phyloP scores from a whole-genome alignment of 116 monocot species.

The Trichopus zeylanicus region DNA sequence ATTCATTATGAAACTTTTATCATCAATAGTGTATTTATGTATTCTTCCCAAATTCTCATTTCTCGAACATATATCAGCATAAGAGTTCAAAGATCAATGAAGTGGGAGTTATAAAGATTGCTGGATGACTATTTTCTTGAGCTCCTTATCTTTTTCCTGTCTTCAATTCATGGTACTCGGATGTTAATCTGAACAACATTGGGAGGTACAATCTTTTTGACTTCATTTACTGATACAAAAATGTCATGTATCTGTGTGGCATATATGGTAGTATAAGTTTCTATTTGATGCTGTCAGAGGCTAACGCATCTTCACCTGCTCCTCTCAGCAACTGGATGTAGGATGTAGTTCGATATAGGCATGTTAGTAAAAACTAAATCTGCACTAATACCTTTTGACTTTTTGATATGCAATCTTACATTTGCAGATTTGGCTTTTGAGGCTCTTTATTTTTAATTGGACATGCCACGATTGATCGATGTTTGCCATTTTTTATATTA shows the following conservation, averaged over 20 bases:
- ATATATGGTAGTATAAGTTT: not conserved
- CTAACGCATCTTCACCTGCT: no score
- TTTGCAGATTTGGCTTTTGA: no score
- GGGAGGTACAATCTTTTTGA: not conserved
- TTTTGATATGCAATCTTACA: no score
- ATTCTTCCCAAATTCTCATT: conserved; percentile 1
- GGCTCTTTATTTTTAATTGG: not conserved
- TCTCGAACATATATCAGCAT: conserved; percentile 40
- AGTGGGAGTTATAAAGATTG: conserved; percentile 42
- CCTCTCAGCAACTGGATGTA: no score
- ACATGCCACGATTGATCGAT: not conserved
- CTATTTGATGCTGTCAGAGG: not conserved
- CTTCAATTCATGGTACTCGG: not conserved
- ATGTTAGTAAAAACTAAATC: no score
- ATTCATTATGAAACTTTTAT: not conserved
- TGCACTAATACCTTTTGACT: no score
- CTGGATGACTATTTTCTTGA: conserved; percentile 17
- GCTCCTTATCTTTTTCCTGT: not conserved
- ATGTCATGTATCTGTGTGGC: not conserved
- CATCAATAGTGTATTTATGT: not conserved
- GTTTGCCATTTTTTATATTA: not conserved
- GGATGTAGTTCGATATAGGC: no score
- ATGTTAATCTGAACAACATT: not conserved
- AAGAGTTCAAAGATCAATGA: conserved; percentile 69
- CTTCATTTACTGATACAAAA: not conserved